These are phyloP conservation scores for Tetradesmus obliquus DNA, from an alignment of 139 green algal species.

Conservation along the genomic window DNA sequence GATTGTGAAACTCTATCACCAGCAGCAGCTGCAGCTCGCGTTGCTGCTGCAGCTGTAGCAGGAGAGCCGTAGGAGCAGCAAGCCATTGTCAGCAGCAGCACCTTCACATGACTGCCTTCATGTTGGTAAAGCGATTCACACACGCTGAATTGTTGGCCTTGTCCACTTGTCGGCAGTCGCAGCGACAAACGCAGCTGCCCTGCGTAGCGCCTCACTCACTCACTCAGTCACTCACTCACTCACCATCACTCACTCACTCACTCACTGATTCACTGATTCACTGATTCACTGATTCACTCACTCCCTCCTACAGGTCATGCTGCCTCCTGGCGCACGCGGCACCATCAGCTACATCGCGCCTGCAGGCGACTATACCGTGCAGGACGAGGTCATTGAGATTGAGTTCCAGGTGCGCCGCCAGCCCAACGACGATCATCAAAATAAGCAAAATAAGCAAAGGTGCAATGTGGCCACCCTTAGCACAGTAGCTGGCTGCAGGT, in stretches of 20 bases:
- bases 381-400: slow-evolving; percentile 96
- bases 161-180: too few species aligned
- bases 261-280: too few species aligned
- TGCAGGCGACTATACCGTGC: slow-evolving; percentile 90
- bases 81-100: too few species aligned
- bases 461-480: not conserved
- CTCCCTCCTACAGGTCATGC: slow-evolving; percentile 74
- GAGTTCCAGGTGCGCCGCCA: slow-evolving; percentile 84
- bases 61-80: not conserved
- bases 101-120: too few species aligned
- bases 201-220: too few species aligned
- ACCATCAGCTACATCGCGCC: slow-evolving; percentile 94
- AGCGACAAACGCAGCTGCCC: too few species aligned
- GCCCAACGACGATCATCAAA: slow-evolving; percentile 51
- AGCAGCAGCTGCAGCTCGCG: not conserved
- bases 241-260: too few species aligned
- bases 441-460: slow-evolving; percentile 77
- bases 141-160: too few species aligned
- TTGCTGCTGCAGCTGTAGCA: not conserved
- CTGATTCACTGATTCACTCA: too few species aligned
- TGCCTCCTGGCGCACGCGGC: slow-evolving; percentile 89
- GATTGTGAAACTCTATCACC: too few species aligned
- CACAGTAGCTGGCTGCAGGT: not conserved
- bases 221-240: too few species aligned
- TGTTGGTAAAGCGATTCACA: too few species aligned